phyloP scores from a whole-genome alignment of 2,329 filamentous ascomycete genomes.

The Graphilbum fragrans region DNA sequence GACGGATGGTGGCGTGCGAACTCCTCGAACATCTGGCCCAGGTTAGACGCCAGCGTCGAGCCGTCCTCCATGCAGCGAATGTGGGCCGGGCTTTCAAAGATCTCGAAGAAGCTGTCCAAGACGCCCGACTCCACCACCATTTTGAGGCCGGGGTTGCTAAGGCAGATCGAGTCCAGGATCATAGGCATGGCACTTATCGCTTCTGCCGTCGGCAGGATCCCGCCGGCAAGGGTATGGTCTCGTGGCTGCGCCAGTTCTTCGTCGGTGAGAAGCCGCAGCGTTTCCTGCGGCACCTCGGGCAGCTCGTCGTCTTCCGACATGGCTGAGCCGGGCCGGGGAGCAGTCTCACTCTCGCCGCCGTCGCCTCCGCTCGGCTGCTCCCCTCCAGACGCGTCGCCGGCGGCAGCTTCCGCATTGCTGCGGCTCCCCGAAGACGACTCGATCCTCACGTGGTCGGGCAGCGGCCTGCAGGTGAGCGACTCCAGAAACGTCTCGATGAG shows the following conservation, averaged over 20 bases:
- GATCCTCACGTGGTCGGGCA: constrained; percentile 16
- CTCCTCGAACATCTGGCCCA: constrained; percentile 86
- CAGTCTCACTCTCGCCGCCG: constrained; percentile 17
- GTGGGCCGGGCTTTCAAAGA: constrained; percentile 90
- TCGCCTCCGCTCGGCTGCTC: constrained; percentile 19
- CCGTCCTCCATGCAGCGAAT: constrained; percentile 72
- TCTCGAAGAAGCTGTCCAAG: constrained; percentile 79
- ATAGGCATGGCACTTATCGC: constrained; percentile 78
- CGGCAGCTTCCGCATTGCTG: background rate
- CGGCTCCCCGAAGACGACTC: background rate
- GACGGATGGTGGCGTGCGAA: constrained; percentile 85
- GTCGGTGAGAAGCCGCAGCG: constrained; percentile 40
- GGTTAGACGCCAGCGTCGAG: constrained; percentile 51
- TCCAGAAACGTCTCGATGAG: constrained; percentile 79
- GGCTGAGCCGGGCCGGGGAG: constrained; percentile 21
- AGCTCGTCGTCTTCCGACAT: constrained; percentile 24
- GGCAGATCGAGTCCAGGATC: constrained; percentile 84
- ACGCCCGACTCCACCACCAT: constrained; percentile 76
- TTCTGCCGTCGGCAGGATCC: constrained; percentile 78
- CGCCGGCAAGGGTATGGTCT: constrained; percentile 41
- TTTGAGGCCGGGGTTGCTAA: constrained; percentile 79
- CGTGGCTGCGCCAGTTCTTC: constrained; percentile 34
- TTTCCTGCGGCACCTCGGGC: constrained; percentile 26
- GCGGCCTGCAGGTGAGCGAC: constrained; percentile 52
- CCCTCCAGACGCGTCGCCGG: constrained; percentile 2